Evolutionary conservation across 495 filamentous ascomycete species (phyloP), one percentile per base, ranked within the genome.

Genomic region (Penicillium macrosclerotiorum): DNA sequence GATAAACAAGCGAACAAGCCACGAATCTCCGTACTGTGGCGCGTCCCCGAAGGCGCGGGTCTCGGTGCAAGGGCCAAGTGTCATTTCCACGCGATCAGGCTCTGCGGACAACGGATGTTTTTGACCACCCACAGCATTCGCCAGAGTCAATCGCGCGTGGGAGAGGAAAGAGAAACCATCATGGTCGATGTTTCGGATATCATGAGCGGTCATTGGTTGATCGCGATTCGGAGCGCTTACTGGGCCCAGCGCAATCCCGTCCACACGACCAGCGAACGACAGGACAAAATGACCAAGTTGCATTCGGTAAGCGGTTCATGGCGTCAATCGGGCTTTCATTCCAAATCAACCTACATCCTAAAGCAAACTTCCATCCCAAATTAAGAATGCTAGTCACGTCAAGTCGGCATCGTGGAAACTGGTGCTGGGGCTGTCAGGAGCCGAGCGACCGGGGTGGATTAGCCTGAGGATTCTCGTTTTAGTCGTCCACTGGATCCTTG

Each of bases 61-160:
- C 25, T 29, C 13, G 24, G 36, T 31, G 56, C 52, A 59, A 53
- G 52, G 52, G 27, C 49, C 57, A 51, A 18, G 49, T 60, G 53
- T 57, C 57, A 54, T 37, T 25, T 36, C 52, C 53, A 60, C 54
- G 57, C 53, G 53, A 36, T 8, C 36, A 33, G 29, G 47, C 41
- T 37, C 48, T 39, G 47, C 34, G 54, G 32, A 41, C 14, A 30
- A n/a, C 8, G 8, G 2, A 23, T 42, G 24, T 32, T 54, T 53
- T 54, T 35, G 26, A 9, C 17, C n/a, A 34, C 23, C 37, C 53
- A 42, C 49, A 50, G 39, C 43, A 52, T 23, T 42, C 51, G 38
- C 34, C 17, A 48, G 47, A 36, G 49, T 22, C 23, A 40, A 47
- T 48, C 30, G 46, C 43, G 33, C 25, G n/a, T 25, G 33, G 3